Conservation (phyloP, 352 stramenopile species). For the Pythium angustatum region DNA sequence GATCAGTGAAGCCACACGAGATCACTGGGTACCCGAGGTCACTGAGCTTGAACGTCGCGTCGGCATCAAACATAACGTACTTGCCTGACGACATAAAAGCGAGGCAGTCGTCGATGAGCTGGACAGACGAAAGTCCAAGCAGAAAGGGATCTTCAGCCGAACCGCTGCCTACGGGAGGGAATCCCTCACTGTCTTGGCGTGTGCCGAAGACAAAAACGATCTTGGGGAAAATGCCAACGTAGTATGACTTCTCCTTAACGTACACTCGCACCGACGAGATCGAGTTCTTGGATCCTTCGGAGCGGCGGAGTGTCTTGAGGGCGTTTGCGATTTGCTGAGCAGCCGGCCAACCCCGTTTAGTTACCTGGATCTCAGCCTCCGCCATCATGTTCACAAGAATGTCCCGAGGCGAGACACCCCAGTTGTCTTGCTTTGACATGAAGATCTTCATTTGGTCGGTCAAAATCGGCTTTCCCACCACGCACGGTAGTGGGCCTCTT, state of each 20-base stretch:
- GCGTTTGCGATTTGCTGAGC: slow-evolving; percentile 2
- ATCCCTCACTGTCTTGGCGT: not conserved
- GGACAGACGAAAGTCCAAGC: not conserved
- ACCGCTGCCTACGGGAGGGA: not conserved
- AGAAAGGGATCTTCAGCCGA: not conserved
- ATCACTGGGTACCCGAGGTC: not conserved
- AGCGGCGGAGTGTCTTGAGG: slow-evolving; percentile 3
- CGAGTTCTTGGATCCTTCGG: slow-evolving; percentile 7
- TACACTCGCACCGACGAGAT: slow-evolving; percentile 1
- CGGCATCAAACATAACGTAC: slow-evolving; percentile 5
- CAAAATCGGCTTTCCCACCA: not conserved
- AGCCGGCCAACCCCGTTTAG: not conserved
- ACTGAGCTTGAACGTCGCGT: slow-evolving; percentile 2
- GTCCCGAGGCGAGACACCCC: not conserved
- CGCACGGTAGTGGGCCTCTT: not conserved
- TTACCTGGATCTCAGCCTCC: not conserved
- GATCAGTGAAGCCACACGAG: slow-evolving; percentile 6
- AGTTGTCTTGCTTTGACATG: not conserved
- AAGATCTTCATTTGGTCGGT: not conserved
- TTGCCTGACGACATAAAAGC: not conserved
- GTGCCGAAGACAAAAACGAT: slow-evolving; percentile 11
- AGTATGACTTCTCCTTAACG: not conserved
- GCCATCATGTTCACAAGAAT: slow-evolving; percentile 1
- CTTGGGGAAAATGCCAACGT: not conserved
- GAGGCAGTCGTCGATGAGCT: slow-evolving; percentile 1